phyloP scores from a whole-genome alignment of 2,329 filamentous ascomycete genomes.

The Berkeleyomyces basicola region DNA sequence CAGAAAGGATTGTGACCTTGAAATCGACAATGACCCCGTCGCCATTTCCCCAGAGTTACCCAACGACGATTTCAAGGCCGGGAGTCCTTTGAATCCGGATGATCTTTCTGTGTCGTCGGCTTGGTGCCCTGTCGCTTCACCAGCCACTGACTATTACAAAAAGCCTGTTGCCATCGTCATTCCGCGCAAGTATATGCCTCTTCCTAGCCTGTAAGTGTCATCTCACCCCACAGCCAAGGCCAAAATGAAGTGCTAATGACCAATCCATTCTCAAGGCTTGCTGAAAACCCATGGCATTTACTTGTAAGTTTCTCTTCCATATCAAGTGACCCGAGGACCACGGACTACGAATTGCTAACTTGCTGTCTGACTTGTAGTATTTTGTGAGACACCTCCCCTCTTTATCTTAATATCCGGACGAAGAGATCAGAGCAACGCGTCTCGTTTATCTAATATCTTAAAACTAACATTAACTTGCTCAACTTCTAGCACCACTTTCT shows the following conservation, averaged over 20 bases:
- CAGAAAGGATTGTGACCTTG: conserved; percentile 50
- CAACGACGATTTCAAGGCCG: conserved; percentile 5
- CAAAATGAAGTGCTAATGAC: background rate
- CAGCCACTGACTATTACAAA: conserved; percentile 43
- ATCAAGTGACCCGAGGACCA: background rate
- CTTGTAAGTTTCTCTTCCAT: conserved; percentile 26
- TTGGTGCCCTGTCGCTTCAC: conserved; percentile 9
- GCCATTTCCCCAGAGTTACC: conserved; percentile 37
- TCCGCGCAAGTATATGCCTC: conserved; percentile 29
- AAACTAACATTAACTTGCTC: background rate
- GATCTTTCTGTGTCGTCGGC: conserved; percentile 8
- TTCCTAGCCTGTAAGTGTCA: conserved; percentile 26
- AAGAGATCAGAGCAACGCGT: background rate
- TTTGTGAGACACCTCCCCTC: conserved; percentile 24
- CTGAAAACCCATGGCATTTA: conserved; percentile 64
- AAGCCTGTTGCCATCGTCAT: conserved; percentile 47
- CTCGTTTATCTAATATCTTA: background rate
- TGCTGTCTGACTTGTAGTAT: conserved; percentile 22
- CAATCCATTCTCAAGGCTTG: conserved; percentile 24
- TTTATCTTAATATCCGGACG: background rate
- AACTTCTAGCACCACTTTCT: conserved; percentile 41
- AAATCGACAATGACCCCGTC: conserved; percentile 51
- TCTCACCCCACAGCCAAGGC: background rate
- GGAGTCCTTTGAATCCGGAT: conserved; percentile 11
- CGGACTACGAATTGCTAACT: conserved; percentile 15